These are phyloP conservation scores for Xylariaceae sp. DNA, from an alignment of 2,329 filamentous ascomycete species.

Conservation along the genomic window DNA sequence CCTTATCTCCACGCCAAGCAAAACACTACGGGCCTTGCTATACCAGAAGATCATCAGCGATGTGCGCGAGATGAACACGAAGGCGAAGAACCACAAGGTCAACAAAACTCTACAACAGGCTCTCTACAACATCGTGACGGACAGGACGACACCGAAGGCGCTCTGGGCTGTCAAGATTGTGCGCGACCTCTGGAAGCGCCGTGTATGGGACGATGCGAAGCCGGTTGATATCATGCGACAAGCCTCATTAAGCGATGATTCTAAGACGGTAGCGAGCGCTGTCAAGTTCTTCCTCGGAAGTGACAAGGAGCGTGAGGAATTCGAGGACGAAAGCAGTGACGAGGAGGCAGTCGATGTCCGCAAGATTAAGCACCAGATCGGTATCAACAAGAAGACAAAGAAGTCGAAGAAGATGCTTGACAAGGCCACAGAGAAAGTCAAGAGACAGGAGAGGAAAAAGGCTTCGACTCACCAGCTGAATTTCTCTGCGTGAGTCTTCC, in stretches of 20 bases:
- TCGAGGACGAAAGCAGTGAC: constrained; percentile 82
- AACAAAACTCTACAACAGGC: constrained; percentile 92
- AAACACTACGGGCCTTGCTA: constrained; percentile 77
- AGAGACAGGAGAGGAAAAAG: constrained; percentile 82
- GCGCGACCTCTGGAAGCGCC: constrained; percentile 90
- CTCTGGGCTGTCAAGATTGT: constrained; percentile 96
- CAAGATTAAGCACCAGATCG: constrained; percentile 75
- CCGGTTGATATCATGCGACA: constrained; percentile 98
- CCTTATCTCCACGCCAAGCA: constrained; percentile 85
- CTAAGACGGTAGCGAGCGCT: constrained; percentile 83
- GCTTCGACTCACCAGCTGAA: constrained; percentile 81
- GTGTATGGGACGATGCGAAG: constrained; percentile 92
- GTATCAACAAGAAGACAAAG: constrained; percentile 94
- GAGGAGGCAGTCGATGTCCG: constrained; percentile 74
- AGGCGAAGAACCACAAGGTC: constrained; percentile 82
- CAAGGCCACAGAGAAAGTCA: constrained; percentile 76
- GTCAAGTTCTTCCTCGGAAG: constrained; percentile 93
- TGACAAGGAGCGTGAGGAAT: constrained; percentile 90
- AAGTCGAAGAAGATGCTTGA: constrained; percentile 77
- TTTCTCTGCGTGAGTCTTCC: constrained; percentile 63
- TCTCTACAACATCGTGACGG: constrained; percentile 84
- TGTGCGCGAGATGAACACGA: constrained; percentile 79
- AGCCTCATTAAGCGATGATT: constrained; percentile 79
- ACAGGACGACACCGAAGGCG: constrained; percentile 77
- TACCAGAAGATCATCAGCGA: constrained; percentile 84